Evolutionary conservation across 164 flowering plant species (phyloP).

Genomic region (Kingdonia uniflora): DNA sequence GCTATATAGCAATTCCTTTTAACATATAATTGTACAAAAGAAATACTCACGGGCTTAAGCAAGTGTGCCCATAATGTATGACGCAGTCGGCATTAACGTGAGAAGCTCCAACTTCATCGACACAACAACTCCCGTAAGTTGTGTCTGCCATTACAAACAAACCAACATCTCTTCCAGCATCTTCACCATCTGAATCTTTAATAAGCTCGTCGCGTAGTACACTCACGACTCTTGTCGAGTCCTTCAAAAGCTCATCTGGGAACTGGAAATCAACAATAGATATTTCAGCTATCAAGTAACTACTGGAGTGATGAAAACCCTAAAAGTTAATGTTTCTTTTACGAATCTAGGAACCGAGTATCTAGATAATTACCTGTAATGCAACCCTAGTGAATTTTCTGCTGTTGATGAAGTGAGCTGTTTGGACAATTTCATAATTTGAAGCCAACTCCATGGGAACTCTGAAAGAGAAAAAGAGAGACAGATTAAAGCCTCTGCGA

Average conservation of each 20-base stretch:
- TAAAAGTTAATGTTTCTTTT: too few relatives aligned
- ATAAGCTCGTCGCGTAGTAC: constrained; percentile 35
- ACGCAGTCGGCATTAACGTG: constrained; percentile 75
- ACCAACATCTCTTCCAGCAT: constrained; percentile 22
- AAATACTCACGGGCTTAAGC: constrained; percentile 72
- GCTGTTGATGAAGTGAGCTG: constrained; percentile 48
- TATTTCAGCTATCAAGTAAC: too few relatives aligned
- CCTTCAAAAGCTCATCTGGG: constrained; percentile 82
- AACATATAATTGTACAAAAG: background rate
- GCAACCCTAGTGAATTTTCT: constrained; percentile 62
- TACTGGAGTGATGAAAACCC: too few relatives aligned
- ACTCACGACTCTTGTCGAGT: constrained; percentile 48
- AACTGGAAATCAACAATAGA: constrained; percentile 45
- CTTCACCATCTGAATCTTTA: constrained; percentile 8
- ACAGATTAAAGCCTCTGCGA: too few relatives aligned
- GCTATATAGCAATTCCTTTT: too few relatives aligned
- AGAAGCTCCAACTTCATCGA: constrained; percentile 91
- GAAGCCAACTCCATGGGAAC: constrained; percentile 55
- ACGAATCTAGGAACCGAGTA: too few relatives aligned
- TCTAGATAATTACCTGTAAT: constrained; percentile 42
- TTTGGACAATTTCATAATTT: constrained; percentile 50
- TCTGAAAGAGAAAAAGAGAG: too few relatives aligned
- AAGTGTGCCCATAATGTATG: constrained; percentile 86
- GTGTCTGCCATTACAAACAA: constrained; percentile 92
- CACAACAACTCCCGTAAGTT: constrained; percentile 89